Evolutionary conservation across 2,329 filamentous ascomycete species (phyloP), one percentile per base, ranked within the genome.

Genomic region (Arachnopeziza araneosa): DNA sequence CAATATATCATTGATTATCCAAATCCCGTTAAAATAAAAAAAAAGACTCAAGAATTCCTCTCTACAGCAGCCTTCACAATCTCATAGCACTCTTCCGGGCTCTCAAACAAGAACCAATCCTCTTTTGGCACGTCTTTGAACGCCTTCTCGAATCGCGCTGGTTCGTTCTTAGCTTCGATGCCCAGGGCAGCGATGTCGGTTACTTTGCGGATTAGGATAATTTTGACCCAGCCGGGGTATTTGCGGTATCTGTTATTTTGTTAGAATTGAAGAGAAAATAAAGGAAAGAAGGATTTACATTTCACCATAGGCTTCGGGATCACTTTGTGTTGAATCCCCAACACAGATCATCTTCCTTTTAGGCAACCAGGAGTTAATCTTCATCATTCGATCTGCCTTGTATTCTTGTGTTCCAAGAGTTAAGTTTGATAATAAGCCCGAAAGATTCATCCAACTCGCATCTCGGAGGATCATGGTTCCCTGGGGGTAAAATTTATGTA

Each of bases 251-350:
- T 84, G 26, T 22, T 2, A 30, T 59, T 19, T 17, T 44, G 49
- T 56, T 23, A 54, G 24, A 14, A 26, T 36, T 57, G 12, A 22
- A 26, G 52, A 50, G 17, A 23, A 52, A 17, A 24, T 21, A 30
- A 2, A 10, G 14, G 10, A 24, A 50, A n/a, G 26, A 5, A 1
- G 14, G 7, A 74, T 80, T 74, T 81, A 92, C 75, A 91, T 85
- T 66, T 93, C 87, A 26, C 87, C 93, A 70, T 97, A 98, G 0
- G 90, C 85, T 72, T 98, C 93, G 0, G 93, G 93, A 68, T 98
- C 93, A 24, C 85, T 88, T 75, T 97, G 93, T 0, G 93, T 97
- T 49, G 88, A 93, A 75, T 98, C 93, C 0, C 93, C 93, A 65
- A 98, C 86, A 66, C 87, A 87, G 63, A 98, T 84, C 76, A 96